phyloP scores from a whole-genome alignment of 2,329 filamentous ascomycete species.

The Pseudogymnoascus sp. region DNA sequence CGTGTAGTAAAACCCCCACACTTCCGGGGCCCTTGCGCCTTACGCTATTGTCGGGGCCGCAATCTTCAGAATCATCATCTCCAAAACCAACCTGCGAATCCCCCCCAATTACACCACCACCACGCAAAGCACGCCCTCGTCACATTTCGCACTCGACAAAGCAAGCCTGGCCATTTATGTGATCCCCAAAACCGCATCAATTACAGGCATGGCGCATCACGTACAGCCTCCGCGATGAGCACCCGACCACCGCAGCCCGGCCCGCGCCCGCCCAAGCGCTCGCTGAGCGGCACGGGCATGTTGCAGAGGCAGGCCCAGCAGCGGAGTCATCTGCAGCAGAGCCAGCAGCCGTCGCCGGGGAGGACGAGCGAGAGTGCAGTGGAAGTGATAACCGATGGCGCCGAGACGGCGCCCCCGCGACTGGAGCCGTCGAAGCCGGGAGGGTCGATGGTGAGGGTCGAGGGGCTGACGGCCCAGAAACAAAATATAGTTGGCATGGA shows the following conservation, averaged over 20 bases:
- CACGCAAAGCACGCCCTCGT: neutral
- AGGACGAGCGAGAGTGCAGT: conserved; percentile 21
- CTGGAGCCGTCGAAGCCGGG: neutral
- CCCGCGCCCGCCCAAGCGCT: conserved; percentile 20
- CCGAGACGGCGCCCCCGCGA: conserved; percentile 26
- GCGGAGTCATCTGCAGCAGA: conserved; percentile 25
- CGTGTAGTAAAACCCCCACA: neutral
- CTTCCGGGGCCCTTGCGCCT: neutral
- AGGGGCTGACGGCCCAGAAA: neutral
- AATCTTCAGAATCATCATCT: neutral
- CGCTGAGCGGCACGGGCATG: conserved; percentile 21
- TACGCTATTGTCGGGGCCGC: conserved; percentile 2
- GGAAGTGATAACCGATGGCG: conserved; percentile 24
- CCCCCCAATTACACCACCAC: neutral
- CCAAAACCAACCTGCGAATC: neutral
- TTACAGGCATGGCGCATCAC: conserved; percentile 10
- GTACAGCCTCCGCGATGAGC: conserved; percentile 14
- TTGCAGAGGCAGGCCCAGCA: conserved; percentile 21
- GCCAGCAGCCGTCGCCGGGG: conserved; percentile 18
- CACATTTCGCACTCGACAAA: neutral
- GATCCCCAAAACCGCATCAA: conserved; percentile 6
- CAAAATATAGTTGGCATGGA: neutral
- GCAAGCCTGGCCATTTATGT: neutral
- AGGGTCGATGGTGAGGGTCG: neutral
- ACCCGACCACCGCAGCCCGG: conserved; percentile 11